Base-by-base conservation (phyloP, 129 eudicot genomes). In the Escallonia herrerae region DNA sequence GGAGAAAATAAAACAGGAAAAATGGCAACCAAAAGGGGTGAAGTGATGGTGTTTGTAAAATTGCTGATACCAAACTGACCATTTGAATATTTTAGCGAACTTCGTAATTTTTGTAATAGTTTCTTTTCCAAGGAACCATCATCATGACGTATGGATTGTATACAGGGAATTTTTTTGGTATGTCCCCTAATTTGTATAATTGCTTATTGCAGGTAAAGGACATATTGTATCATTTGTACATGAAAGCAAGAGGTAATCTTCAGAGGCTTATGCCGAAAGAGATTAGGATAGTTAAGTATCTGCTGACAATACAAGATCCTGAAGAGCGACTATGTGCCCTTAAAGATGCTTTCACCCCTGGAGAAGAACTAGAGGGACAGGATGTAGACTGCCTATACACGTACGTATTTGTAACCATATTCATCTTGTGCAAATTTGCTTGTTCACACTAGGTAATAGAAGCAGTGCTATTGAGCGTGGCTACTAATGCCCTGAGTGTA, bases 281-380 rank as follows among this genome's bases (percentile, higher is more conserved):
- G 81, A 76, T 83, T 7, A 80, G 95, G 62, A 93, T 93, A 58
- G 77, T 86, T 5, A 88, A 86, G 66, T 81, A 81, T 80, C 80
- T 93, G 56, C 95, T 93, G 57, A 71, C 69, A 40, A 86, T 93
- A 6, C 81, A 89, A 75, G 96, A 93, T 78, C 96, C 95, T 5
- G 90, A 83, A 69, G 81, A 75, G 77, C 77, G 71, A 65, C 54
- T 89, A 64, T 72, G 81, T 40, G 83, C 79, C 10, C 67, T 93
- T 40, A 81, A 74, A 6, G 95, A 89, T 37, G 96, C 99, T 49
- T 93, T 93, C 71, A 89, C 95, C 66, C 96, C 96, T 22, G 96
- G 95, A 65, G 84, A 79, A 7, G 95, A 86, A 69, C 71, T 79
- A 15, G 90, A 81, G 74, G 95, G 87, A 48, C 58, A 71, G 54